These are phyloP conservation scores for Setaria viridis DNA, from an alignment of 202 grass and related monocot species.

Conservation along the genomic window DNA sequence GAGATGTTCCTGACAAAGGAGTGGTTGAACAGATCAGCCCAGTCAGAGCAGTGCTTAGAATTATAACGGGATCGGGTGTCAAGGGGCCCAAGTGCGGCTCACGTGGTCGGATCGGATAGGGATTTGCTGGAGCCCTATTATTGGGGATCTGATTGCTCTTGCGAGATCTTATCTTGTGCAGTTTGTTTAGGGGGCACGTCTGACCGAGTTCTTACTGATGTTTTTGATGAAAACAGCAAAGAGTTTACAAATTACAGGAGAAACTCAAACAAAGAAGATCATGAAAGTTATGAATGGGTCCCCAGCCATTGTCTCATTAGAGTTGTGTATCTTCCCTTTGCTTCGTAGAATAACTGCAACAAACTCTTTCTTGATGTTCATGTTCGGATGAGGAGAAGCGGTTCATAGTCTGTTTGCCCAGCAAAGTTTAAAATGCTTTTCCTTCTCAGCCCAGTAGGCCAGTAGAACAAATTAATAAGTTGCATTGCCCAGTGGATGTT, in stretches of 20 bases:
- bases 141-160: slow-evolving; percentile 7
- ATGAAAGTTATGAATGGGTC: too few species aligned
- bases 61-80: slow-evolving; percentile 27
- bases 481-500: background rate
- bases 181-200: background rate
- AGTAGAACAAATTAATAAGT: background rate
- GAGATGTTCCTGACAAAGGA: slow-evolving; percentile 24
- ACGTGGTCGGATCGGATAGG: slow-evolving; percentile 18
- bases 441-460: too few species aligned
- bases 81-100: background rate
- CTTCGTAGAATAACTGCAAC: too few species aligned
- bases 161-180: slow-evolving; percentile 23
- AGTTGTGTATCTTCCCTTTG: too few species aligned
- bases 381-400: too few species aligned
- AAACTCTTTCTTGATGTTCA: background rate
- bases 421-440: background rate
- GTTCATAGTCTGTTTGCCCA: too few species aligned
- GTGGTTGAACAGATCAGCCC: background rate
- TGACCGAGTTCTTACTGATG: slow-evolving; percentile 9
- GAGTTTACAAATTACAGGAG: too few species aligned
- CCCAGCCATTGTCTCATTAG: too few species aligned
- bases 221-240: too few species aligned
- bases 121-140: slow-evolving; percentile 14
- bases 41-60: background rate
- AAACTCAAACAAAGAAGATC: too few species aligned